Evolutionary conservation across 2,329 filamentous ascomycete genomes (phyloP), one percentile per base, ranked within the genome.

Genomic region (Penicillium sp.): DNA sequence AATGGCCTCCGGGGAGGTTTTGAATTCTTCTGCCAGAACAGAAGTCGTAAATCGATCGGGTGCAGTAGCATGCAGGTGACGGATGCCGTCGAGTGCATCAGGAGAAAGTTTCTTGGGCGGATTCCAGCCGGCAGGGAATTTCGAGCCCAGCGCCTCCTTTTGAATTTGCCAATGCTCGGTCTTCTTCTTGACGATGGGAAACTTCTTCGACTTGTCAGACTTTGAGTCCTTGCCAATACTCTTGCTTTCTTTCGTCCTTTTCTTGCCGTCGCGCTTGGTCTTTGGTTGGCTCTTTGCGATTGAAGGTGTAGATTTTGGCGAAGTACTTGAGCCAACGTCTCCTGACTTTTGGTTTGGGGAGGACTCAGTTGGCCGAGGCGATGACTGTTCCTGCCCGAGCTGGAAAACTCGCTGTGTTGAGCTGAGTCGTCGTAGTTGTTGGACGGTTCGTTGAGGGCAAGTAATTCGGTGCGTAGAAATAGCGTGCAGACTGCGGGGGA

Each of bases 41-140:
- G 80, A 72, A 0, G 88, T 95, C 4, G 87, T 88, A 75, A 91
- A 96, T 52, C 81, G 79, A 2, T 87, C 81, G 0, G 93, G 90
- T 57, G 90, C 87, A 62, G 90, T 85, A 24, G 81, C 76, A 70
- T 96, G 85, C 31, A 99, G 78, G 18, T 89, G 86, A 39, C 91
- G 85, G 62, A 99, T 95, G 39, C 91, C 92, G n/a, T 89, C 86
- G 29, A 96, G 78, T 1, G 92, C 90, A 71, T 97, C 93, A 0
- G 94, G 94, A 0, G 94, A 97, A 9, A 99, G 81, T 53, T 86
- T 86, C 72, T 95, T 96, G 45, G 83, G 81, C 28, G 94, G 93
- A 26, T 81, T 80, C 92, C 93, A 99, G 9, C 86, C 76, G 36
- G 74, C 85, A 7, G 86, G 82, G 59, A 96, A 94, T 66, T 97